Evolutionary conservation across 495 filamentous ascomycete species (phyloP).

Genomic region (Penicillium lagena): DNA sequence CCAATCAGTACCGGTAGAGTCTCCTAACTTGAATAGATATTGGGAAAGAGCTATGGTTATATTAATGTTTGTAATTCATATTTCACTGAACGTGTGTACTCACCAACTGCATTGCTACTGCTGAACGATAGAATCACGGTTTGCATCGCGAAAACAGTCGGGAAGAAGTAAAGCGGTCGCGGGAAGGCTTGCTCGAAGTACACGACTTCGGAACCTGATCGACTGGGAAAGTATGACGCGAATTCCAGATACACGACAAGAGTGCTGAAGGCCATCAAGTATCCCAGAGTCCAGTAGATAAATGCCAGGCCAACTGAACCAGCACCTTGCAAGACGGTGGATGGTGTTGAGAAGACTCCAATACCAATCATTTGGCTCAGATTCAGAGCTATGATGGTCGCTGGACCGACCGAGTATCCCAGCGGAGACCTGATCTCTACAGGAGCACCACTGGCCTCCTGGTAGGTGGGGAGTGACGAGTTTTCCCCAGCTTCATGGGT

Average conservation of each 20-base stretch:
- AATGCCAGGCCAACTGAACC: conserved; percentile 48
- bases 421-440: conserved; percentile 45
- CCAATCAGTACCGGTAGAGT: conserved; percentile 44
- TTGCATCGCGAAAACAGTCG: conserved; percentile 54
- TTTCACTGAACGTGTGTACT: background rate
- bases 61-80: background rate
- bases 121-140: conserved; percentile 54
- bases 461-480: conserved; percentile 40
- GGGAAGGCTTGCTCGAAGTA: conserved; percentile 63
- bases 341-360: conserved; percentile 49
- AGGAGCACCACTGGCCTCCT: conserved; percentile 49
- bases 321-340: conserved; percentile 35
- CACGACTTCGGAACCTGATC: conserved; percentile 58
- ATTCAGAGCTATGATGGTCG: conserved; percentile 50
- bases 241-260: conserved; percentile 55
- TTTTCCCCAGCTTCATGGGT: conserved; percentile 41
- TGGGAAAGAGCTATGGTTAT: conserved; percentile 35
- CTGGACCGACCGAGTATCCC: conserved; percentile 44
- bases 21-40: conserved; percentile 49
- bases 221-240: conserved; percentile 56
- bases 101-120: conserved; percentile 55
- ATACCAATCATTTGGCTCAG: conserved; percentile 53
- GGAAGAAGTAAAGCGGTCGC: conserved; percentile 54
- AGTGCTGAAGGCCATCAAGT: conserved; percentile 29
- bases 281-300: conserved; percentile 46